These are phyloP conservation scores for Gamsiella multidivaricata DNA, from an alignment of 192 early-diverging fungal genomes.

Conservation along the genomic window DNA sequence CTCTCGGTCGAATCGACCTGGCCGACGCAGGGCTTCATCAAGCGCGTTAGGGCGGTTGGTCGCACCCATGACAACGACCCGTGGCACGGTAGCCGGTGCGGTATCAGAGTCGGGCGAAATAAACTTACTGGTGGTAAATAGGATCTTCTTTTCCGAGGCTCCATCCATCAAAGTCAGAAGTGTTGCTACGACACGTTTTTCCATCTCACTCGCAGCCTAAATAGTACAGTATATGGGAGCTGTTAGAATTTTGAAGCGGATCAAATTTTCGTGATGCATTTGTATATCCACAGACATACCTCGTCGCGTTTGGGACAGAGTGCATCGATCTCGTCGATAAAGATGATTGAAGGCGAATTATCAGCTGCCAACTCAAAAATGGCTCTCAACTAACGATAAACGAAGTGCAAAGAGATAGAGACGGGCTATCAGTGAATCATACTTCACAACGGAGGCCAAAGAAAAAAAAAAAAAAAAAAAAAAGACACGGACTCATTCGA, in stretches of 20 bases:
- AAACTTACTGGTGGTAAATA: conserved; percentile 1
- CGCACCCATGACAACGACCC: conserved; percentile 88
- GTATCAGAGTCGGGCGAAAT: background rate
- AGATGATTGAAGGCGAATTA: conserved; percentile 85
- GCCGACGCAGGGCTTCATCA: conserved; percentile 90
- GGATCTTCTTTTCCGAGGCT: conserved; percentile 41
- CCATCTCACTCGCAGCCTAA: conserved; percentile 79
- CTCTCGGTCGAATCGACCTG: conserved; percentile 95
- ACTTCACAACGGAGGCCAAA: no score
- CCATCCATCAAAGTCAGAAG: conserved; percentile 97
- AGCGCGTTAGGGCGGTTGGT: conserved; percentile 92
- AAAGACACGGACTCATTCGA: background rate
- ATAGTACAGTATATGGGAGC: background rate
- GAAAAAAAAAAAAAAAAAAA: background rate
- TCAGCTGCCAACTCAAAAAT: conserved; percentile 80
- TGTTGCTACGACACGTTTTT: conserved; percentile 92
- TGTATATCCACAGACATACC: no score
- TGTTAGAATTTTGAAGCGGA: conserved; percentile 7
- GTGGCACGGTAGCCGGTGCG: conserved; percentile 8
- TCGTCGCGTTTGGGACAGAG: conserved; percentile 90
- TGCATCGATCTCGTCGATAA: conserved; percentile 96
- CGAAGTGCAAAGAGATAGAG: background rate
- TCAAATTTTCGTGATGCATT: background rate
- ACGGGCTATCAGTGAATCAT: background rate
- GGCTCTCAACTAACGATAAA: conserved; percentile 63